Evolutionary conservation across 1,284 basidiomycete species (phyloP), one percentile per base, ranked within the genome.

Genomic region (Marasmius fiardii): DNA sequence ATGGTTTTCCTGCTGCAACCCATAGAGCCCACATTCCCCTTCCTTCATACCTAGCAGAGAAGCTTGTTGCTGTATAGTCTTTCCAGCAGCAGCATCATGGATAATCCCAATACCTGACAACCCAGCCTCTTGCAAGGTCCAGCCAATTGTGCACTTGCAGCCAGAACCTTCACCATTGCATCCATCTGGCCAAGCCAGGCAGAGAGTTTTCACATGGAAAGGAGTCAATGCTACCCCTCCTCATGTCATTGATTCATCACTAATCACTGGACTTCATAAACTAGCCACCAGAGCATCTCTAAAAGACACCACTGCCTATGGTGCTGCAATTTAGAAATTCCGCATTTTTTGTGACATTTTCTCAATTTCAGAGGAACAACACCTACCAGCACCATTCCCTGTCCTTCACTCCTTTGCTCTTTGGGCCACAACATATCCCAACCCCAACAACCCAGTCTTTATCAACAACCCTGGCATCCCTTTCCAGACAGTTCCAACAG

Each of bases 121-220:
- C 4, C 23, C 58, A 0, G 4, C 50, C n/a, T 7, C 23, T 2
- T 57, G 65, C 4, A 34, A 60, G 14, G 52, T 65, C 2, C n/a
- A n/a, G n/a, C n/a, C n/a, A n/a, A n/a, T n/a, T n/a, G n/a, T n/a
- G n/a, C n/a, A n/a, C n/a, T n/a, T n/a, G n/a, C n/a, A n/a, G n/a
- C n/a, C n/a, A n/a, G n/a, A n/a, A n/a, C n/a, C n/a, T n/a, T 69
- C 67, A 2, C 55, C 62, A 0, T 57, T 72, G 0, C 59, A 61
- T 0, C 71, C 67, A 1, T 16, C 50, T 1, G 71, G 69, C 56
- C 49, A 4, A 20, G 63, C 70, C 1, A 54, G 61, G 0, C 55
- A 70, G 26, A 54, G 64, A 1, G 62, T 74, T 6, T 68, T 69
- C 59, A 34, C 28, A 0, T 75, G 72, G 73, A 61, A 43, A 18